Conservation (phyloP, 2,329 filamentous ascomycete species). For the Aspergillus sp. region DNA sequence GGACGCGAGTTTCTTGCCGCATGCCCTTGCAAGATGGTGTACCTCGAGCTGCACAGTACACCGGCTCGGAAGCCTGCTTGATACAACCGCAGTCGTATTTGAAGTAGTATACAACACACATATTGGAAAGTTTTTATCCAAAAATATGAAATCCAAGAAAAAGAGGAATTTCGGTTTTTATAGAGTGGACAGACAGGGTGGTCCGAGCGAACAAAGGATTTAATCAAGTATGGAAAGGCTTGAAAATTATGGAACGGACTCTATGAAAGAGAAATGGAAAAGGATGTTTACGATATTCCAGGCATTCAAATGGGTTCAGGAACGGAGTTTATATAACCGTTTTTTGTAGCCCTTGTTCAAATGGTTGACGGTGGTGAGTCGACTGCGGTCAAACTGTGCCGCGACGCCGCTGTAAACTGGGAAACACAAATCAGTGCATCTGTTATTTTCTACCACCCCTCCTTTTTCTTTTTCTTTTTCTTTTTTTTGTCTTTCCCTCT, state of each 20-base stretch:
- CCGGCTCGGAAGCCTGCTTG: conserved; percentile 25
- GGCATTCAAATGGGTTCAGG: not conserved
- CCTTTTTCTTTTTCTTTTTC: not conserved
- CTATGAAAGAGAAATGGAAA: not conserved
- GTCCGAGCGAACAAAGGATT: not conserved
- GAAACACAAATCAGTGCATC: conserved; percentile 8
- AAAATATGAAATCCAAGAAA: not conserved
- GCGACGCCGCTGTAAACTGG: conserved; percentile 14
- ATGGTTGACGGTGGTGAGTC: conserved; percentile 3
- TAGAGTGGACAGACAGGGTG: not conserved
- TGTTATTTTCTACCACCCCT: conserved; percentile 8
- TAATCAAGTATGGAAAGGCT: not conserved
- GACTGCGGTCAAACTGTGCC: conserved; percentile 13
- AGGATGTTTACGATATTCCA: not conserved
- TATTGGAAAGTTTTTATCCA: conserved; percentile 7
- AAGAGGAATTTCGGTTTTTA: not conserved
- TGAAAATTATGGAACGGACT: not conserved
- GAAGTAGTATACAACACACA: conserved; percentile 32
- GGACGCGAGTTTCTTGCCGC: conserved; percentile 23
- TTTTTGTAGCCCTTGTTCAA: not conserved
- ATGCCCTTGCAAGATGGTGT: conserved; percentile 23
- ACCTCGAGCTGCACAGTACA: conserved; percentile 27
- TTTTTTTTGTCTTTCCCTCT: conserved; percentile 1
- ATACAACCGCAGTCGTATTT: conserved; percentile 32
- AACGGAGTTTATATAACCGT: conserved; percentile 1